phyloP scores from a whole-genome alignment of 805 yeast species.

The Cyberlindnera maritima region DNA sequence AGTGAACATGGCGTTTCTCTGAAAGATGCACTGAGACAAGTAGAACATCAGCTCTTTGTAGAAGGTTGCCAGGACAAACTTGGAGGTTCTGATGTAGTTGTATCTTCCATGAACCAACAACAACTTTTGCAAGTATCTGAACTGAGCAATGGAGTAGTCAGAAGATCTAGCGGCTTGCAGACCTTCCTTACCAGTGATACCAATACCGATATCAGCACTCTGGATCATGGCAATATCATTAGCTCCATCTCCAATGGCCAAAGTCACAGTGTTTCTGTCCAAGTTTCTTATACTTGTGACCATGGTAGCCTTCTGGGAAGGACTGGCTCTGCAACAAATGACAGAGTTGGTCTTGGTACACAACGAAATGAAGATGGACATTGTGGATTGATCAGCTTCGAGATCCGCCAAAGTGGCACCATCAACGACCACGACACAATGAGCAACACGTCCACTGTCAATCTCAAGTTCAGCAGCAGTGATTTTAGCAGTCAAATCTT shows the following conservation, averaged over 20 bases:
- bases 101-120: constrained; percentile 94
- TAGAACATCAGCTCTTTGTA: constrained; percentile 92
- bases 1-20: constrained; percentile 81
- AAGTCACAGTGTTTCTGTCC: constrained; percentile 68
- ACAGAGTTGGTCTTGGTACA: constrained; percentile 89
- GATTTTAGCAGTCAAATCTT: constrained; percentile 63
- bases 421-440: constrained; percentile 90
- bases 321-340: constrained; percentile 94
- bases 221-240: constrained; percentile 99
- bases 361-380: constrained; percentile 77
- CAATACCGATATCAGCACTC: constrained; percentile 96
- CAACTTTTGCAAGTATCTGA: constrained; percentile 76
- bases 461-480: constrained; percentile 75
- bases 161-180: constrained; percentile 94
- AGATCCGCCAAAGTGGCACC: constrained; percentile 80
- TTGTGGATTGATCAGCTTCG: constrained; percentile 68
- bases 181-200: constrained; percentile 97
- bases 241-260: constrained; percentile 99
- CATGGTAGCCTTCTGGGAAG: constrained; percentile 92
- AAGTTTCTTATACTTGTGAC: constrained; percentile 76
- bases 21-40: constrained; percentile 83
- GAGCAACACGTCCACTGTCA: constrained; percentile 76
- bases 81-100: constrained; percentile 88
- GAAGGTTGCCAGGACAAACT: constrained; percentile 89
- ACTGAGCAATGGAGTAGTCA: constrained; percentile 94